phyloP scores from a whole-genome alignment of 2,329 filamentous ascomycete species.

The Coniochaeta sp. region DNA sequence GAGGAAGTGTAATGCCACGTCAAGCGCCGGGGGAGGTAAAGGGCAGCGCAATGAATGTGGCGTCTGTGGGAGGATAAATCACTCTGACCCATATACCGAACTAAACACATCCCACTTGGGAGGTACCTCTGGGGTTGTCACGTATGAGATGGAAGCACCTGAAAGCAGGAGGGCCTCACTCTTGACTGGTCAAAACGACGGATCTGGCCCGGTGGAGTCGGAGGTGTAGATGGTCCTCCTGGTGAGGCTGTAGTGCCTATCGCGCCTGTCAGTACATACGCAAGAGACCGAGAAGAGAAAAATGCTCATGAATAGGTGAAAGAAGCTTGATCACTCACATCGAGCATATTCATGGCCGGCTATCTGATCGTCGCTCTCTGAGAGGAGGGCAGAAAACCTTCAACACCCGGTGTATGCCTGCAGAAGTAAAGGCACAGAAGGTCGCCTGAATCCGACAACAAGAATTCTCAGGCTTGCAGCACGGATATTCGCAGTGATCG shows the following conservation, averaged over 20 bases:
- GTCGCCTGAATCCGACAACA: no score
- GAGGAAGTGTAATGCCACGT: background rate
- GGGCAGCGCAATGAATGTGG: no score
- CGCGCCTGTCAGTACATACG: background rate
- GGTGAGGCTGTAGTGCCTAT: slow-evolving; percentile 34
- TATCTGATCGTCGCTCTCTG: background rate
- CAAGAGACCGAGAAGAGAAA: background rate
- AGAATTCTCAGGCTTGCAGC: no score
- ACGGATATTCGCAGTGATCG: no score
- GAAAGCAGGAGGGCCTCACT: slow-evolving; percentile 36
- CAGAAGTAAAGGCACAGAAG: no score
- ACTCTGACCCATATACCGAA: background rate
- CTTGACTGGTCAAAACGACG: slow-evolving; percentile 70
- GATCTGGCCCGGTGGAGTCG: slow-evolving; percentile 78
- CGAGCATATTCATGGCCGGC: slow-evolving; percentile 14
- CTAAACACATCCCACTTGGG: background rate
- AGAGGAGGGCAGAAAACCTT: background rate
- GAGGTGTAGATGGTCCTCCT: slow-evolving; percentile 67
- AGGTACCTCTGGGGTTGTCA: no score
- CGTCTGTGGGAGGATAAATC: no score
- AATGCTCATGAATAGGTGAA: background rate
- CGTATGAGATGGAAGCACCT: background rate
- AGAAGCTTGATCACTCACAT: slow-evolving; percentile 7
- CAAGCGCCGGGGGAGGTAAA: background rate
- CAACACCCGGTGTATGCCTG: background rate